These are phyloP conservation scores for Myxozyma geophila DNA, from an alignment of 805 yeast species.

Conservation along the genomic window DNA sequence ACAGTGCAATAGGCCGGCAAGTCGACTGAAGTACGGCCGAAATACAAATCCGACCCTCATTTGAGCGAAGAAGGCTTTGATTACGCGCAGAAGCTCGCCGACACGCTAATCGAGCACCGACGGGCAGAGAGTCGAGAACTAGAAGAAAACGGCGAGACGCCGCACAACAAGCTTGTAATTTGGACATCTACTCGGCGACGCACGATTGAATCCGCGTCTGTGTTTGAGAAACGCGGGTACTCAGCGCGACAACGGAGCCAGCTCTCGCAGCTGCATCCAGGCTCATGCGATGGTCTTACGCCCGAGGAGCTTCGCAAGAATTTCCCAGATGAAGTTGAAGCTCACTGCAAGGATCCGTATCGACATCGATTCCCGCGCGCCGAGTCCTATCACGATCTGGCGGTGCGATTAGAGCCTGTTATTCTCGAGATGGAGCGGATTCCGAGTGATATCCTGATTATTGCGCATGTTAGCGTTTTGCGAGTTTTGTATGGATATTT, in stretches of 20 bases:
- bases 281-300: conserved; percentile 74
- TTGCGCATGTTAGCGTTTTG: conserved; percentile 91
- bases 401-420: conserved; percentile 90
- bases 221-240: conserved; percentile 65
- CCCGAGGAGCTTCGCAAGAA: conserved; percentile 60
- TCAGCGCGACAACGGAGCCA: conserved; percentile 77
- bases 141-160: conserved; percentile 15
- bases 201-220: conserved; percentile 77
- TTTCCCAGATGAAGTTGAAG: conserved; percentile 72
- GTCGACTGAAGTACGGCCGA: conserved; percentile 55
- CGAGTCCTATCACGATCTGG: conserved; percentile 94
- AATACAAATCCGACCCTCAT: conserved; percentile 77
- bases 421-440: conserved; percentile 92
- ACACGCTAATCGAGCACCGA: conserved; percentile 55
- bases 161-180: conserved; percentile 60
- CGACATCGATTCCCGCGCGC: conserved; percentile 91
- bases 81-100: conserved; percentile 68
- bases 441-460: conserved; percentile 76
- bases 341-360: conserved; percentile 77
- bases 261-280: conserved; percentile 86
- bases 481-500: conserved; percentile 91
- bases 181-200: conserved; percentile 94
- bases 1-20: conserved; percentile 45
- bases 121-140: conserved; percentile 27
- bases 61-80: conserved; percentile 71